A percentile compares a stretch with the other conserved stretches of the same genome.
phyloP scores from a whole-genome alignment of 2,329 filamentous ascomycete genomes.

The Colletotrichum coccodes region DNA sequence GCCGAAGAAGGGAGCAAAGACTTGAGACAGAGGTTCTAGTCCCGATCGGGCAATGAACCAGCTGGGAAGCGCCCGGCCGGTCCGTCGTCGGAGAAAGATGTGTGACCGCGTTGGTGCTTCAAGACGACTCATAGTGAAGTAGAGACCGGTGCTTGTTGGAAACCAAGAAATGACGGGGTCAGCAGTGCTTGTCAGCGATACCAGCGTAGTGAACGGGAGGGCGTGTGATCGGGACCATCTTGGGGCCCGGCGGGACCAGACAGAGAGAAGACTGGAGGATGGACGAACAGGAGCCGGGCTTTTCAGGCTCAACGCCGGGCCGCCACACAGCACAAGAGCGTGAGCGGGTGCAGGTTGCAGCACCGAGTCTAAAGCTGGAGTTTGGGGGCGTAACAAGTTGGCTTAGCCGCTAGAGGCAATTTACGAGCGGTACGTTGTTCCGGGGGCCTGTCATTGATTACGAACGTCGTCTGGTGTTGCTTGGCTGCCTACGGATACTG shows the following conservation, averaged over 20 bases:
- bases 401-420: neutral
- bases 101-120: no score
- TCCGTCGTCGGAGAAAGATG: neutral
- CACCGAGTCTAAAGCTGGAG: neutral
- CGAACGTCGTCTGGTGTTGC: no score
- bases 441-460: no score
- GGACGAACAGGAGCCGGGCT: neutral
- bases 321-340: neutral
- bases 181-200: neutral
- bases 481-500: no score
- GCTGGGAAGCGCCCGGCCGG: neutral
- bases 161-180: neutral
- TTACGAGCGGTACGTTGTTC: constrained; percentile 7
- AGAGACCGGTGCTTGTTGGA: neutral
- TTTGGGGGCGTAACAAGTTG: neutral
- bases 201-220: neutral
- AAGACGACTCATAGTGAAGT: neutral
- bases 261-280: neutral
- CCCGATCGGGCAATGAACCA: neutral
- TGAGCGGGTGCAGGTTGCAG: neutral
- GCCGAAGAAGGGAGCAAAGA: no score
- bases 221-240: neutral
- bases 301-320: neutral
- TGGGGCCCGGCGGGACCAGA: neutral
- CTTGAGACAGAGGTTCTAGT: neutral